phyloP scores from a whole-genome alignment of 257 asterid species.

The Cruciata laevipes region DNA sequence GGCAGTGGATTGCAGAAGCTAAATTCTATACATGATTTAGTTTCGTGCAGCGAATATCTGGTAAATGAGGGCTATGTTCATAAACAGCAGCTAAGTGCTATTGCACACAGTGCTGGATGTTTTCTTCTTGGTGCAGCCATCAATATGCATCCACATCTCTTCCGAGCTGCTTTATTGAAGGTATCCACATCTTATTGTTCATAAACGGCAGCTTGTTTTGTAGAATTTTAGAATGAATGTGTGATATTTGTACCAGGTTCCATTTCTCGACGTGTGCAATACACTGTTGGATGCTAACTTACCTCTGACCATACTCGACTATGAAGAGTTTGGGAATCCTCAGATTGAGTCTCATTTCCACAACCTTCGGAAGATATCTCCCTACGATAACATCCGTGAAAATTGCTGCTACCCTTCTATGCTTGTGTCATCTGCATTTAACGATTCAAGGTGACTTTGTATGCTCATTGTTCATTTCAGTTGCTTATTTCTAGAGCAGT shows the following conservation, averaged over 20 bases:
- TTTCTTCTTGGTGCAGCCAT: slow-evolving; percentile 80
- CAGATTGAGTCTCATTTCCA: slow-evolving; percentile 37
- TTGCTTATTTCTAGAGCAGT: neutral
- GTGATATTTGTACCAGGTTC: slow-evolving; percentile 47
- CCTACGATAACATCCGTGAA: slow-evolving; percentile 60
- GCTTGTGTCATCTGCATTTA: slow-evolving; percentile 73
- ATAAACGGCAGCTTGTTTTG: neutral
- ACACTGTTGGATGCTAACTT: slow-evolving; percentile 67
- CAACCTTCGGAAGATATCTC: slow-evolving; percentile 67
- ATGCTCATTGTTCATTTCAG: neutral
- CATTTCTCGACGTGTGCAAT: slow-evolving; percentile 78
- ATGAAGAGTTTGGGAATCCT: slow-evolving; percentile 93
- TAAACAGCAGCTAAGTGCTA: slow-evolving; percentile 48
- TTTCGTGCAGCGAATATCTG: slow-evolving; percentile 61
- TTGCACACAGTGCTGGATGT: slow-evolving; percentile 80
- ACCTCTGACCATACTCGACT: slow-evolving; percentile 83
- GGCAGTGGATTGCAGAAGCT: slow-evolving; percentile 71
- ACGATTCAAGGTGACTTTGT: slow-evolving; percentile 65
- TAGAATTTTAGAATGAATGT: neutral
- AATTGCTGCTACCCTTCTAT: slow-evolving; percentile 68
- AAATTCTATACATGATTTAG: slow-evolving; percentile 63
- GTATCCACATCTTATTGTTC: slow-evolving; percentile 22
- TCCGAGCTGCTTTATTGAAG: slow-evolving; percentile 79
- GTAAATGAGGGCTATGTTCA: slow-evolving; percentile 50
- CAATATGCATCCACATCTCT: slow-evolving; percentile 63